Base-by-base conservation (phyloP, 768 basidiomycete genomes). In the Podaxis rugospora region DNA sequence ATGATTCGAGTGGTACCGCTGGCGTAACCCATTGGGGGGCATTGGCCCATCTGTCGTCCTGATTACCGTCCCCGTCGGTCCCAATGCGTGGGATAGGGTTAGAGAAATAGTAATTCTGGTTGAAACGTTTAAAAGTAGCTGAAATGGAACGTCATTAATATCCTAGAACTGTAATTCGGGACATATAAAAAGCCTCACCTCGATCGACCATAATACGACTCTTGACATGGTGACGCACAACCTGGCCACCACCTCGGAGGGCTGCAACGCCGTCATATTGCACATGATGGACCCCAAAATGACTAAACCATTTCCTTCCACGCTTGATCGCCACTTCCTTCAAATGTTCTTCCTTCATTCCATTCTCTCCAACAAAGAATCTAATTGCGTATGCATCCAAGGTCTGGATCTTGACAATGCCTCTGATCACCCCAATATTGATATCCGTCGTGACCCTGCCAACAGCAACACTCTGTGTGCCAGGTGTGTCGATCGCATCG, bases 201-300 rank as follows among this genome's bases (percentile, higher is more conserved):
- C 83, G 70, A 66, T 88, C 86, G 46, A 88, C 72, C 83, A 88
- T 86, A 57, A 87, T 79, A 16, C 86, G 75, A 46, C 84, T 78
- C 44, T 75, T 60, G 47, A 86, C 84, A 59, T 80, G 83, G 58
- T 83, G 83, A 63, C 80, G 82, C 55, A 79, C 51, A n/a, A 76
- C 57, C 57, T 71, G 77, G 59, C 71, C 71, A 1, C 66, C 68
- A 9, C 50, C 42, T 51, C 76, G 77, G 18, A 77, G 57, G 10
- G 76, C 79, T 13, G 80, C 83, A 25, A 80, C 75, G 4, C 85
- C 85, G n/a, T 75, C 73, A 68, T 82, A 87, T 57, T 82, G 75
- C 65, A 80, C 79, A 64, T 87, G 85, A 62, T 84, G 83, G 16
- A 83, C 71, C 0, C 83, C 84, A 28, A 79, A 81, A 32, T 86